Percentiles rank a stretch among this genome's conserved stretches.
phyloP scores from a whole-genome alignment of 75 land plant species.

The Azolla pinnata region DNA sequence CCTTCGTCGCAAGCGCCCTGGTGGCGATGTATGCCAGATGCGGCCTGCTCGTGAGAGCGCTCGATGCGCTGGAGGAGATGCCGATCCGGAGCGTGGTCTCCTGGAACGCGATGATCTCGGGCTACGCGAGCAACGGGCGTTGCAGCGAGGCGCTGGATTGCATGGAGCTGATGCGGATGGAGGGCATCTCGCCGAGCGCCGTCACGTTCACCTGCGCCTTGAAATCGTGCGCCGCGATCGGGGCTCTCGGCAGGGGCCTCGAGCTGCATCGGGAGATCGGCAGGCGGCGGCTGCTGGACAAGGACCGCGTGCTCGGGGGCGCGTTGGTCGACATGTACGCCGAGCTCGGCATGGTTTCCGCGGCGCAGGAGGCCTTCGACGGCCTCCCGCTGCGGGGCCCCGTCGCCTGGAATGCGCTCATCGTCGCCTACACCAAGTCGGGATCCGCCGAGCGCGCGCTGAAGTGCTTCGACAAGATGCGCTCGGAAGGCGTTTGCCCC shows the following conservation, averaged over 20 bases:
- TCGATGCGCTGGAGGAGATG: slow-evolving; percentile 14
- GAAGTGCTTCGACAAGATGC: slow-evolving; percentile 15
- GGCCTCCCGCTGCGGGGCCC: slow-evolving; percentile 6
- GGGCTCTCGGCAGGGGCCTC: background rate
- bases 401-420: slow-evolving; percentile 20
- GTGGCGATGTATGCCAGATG: slow-evolving; percentile 39
- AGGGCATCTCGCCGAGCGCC: slow-evolving; percentile 9
- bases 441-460: slow-evolving; percentile 7
- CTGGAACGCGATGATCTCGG: slow-evolving; percentile 41
- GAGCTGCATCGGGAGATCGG: background rate
- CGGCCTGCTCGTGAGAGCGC: slow-evolving; percentile 26
- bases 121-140: slow-evolving; percentile 11
- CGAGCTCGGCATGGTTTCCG: slow-evolving; percentile 6
- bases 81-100: slow-evolving; percentile 14
- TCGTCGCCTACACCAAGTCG: slow-evolving; percentile 1
- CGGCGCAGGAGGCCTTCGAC: slow-evolving; percentile 12
- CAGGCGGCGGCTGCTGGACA: background rate
- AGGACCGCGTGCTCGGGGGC: background rate
- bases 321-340: slow-evolving; percentile 20
- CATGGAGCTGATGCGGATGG: background rate
- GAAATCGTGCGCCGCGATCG: background rate
- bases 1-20: slow-evolving; percentile 20
- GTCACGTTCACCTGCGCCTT: background rate
- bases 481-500: background rate
- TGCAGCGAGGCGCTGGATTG: background rate